Percentiles rank a stretch among this genome's conserved stretches.
Evolutionary conservation across 192 early-diverging fungal species (phyloP).

Genomic region (Podila horticola): DNA sequence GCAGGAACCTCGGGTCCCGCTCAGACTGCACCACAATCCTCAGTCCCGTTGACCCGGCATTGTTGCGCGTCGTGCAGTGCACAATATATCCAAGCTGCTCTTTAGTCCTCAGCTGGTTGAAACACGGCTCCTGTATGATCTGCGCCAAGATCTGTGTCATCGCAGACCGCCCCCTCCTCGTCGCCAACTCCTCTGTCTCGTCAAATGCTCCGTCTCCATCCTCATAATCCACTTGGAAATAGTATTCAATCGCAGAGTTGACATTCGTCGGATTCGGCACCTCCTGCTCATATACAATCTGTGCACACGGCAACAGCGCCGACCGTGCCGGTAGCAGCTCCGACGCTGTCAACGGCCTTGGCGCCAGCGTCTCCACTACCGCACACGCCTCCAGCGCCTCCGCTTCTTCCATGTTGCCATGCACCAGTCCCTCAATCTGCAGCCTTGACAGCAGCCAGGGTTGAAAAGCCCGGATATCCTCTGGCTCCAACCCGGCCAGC

Average conservation of each 20-base stretch:
- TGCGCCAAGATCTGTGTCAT: constrained; percentile 68
- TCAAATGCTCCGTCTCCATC: neutral
- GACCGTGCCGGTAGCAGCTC: constrained; percentile 50
- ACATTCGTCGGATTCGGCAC: constrained; percentile 76
- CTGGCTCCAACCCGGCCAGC: constrained; percentile 61
- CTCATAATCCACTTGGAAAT: constrained; percentile 68
- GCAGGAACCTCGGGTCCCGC: constrained; percentile 78
- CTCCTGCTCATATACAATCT: constrained; percentile 43
- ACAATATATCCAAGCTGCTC: constrained; percentile 82
- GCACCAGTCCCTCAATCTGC: constrained; percentile 78
- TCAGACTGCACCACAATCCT: constrained; percentile 88
- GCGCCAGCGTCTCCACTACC: constrained; percentile 62
- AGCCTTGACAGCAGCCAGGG: constrained; percentile 69
- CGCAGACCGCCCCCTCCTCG: constrained; percentile 61
- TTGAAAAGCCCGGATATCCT: constrained; percentile 74
- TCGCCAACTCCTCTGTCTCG: constrained; percentile 11
- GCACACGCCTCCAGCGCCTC: constrained; percentile 65
- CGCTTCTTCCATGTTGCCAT: constrained; percentile 76
- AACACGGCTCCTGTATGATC: constrained; percentile 86
- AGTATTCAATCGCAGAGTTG: constrained; percentile 88
- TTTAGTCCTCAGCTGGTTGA: constrained; percentile 90
- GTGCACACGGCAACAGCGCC: constrained; percentile 45
- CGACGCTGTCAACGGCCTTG: constrained; percentile 61
- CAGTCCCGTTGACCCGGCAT: constrained; percentile 70
- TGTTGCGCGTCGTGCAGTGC: constrained; percentile 58